These are phyloP conservation scores for Cutaneotrichosporon curvatum DNA, from an alignment of 1,284 basidiomycete genomes.

Conservation along the genomic window DNA sequence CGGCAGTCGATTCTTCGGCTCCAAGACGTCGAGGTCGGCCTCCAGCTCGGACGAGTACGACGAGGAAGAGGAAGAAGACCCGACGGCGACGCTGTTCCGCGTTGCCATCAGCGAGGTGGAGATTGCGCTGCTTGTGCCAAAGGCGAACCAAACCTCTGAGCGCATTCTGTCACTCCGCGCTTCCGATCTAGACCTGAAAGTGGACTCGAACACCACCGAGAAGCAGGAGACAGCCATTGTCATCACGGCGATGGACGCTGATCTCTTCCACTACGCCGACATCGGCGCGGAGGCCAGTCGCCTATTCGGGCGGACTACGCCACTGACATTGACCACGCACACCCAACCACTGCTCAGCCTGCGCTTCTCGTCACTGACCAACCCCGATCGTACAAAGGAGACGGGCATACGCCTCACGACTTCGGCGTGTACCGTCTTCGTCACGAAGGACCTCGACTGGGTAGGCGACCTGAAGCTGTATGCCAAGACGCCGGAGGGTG, in stretches of 20 bases:
- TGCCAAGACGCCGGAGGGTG: constrained; percentile 79
- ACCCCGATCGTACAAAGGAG: constrained; percentile 69
- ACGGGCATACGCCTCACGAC: constrained; percentile 63
- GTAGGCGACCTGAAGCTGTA: constrained; percentile 60
- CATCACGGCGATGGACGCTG: constrained; percentile 58
- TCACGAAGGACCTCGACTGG: constrained; percentile 62
- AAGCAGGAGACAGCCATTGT: constrained; percentile 66
- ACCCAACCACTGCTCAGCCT: constrained; percentile 53
- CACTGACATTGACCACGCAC: constrained; percentile 27
- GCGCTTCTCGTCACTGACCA: constrained; percentile 59
- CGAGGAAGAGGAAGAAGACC: constrained; percentile 25
- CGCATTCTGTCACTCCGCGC: constrained; percentile 45
- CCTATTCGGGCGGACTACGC: constrained; percentile 32
- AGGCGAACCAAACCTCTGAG: constrained; percentile 10
- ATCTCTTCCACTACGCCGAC: constrained; percentile 40
- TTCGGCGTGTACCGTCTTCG: constrained; percentile 59
- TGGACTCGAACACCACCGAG: constrained; percentile 53
- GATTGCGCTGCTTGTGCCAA: constrained; percentile 28
- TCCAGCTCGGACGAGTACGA: constrained; percentile 42
- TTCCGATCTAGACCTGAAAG: constrained; percentile 58
- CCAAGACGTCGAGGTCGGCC: constrained; percentile 49
- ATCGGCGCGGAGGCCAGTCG: constrained; percentile 6
- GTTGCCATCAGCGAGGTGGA: constrained; percentile 31
- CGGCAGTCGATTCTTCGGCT: constrained; percentile 72
- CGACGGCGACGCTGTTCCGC: constrained; percentile 25